Evolutionary conservation across 1,284 basidiomycete species (phyloP).

Genomic region (Tilletia horrida): DNA sequence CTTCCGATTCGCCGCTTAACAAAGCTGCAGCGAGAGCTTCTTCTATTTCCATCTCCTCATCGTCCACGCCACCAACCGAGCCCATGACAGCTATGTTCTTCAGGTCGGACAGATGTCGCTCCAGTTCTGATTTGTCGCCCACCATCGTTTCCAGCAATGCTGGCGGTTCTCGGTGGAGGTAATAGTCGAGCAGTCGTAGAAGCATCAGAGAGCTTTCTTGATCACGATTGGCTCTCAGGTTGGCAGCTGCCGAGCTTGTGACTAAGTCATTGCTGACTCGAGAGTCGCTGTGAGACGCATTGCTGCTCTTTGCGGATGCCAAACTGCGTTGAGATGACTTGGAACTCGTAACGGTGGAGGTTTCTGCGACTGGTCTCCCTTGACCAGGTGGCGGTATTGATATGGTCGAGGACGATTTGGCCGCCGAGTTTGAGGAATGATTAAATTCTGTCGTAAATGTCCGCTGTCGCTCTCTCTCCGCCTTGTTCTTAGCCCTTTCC

Average conservation of each 20-base stretch:
- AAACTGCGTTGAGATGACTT: too few relatives aligned
- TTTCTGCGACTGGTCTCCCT: neutral
- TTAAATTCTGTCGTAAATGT: too few relatives aligned
- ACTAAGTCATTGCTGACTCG: neutral
- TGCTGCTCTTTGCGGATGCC: too few relatives aligned
- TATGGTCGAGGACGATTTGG: slow-evolving; percentile 2
- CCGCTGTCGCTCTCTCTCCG: neutral
- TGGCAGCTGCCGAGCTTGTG: neutral
- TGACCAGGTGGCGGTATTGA: slow-evolving; percentile 11
- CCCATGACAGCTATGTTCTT: neutral
- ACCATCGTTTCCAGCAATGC: slow-evolving; percentile 8
- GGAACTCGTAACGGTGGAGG: too few relatives aligned
- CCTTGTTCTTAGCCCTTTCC: neutral
- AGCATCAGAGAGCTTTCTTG: slow-evolving; percentile 3
- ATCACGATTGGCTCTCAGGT: neutral
- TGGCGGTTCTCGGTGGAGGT: neutral
- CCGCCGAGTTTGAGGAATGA: neutral
- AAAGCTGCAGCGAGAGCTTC: neutral
- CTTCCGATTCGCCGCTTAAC: neutral
- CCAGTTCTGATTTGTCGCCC: slow-evolving; percentile 1
- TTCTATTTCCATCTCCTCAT: neutral
- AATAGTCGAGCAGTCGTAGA: neutral
- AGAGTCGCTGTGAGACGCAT: neutral
- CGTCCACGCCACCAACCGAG: neutral
- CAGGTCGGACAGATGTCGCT: slow-evolving; percentile 12